Conservation (phyloP, 495 filamentous ascomycete species). For the Hypoxylon lenormandii region DNA sequence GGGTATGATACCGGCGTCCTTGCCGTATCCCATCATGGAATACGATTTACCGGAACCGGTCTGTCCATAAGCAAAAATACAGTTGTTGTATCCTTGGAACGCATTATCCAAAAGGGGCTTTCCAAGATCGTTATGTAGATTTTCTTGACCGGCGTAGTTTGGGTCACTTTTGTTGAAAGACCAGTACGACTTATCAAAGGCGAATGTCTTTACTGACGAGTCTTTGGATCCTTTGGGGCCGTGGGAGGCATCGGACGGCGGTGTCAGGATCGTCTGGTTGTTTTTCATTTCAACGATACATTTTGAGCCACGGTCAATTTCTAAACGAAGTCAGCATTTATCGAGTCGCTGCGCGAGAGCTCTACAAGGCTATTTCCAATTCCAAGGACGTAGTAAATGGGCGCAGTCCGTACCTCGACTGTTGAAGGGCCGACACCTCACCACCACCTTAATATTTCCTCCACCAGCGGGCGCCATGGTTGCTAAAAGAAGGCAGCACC, state of each 20-base stretch:
- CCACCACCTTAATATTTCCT: slow-evolving; percentile 99
- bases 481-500: slow-evolving; percentile 43
- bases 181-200: slow-evolving; percentile 98
- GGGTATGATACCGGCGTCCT: slow-evolving; percentile 97
- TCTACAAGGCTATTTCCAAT: slow-evolving; percentile 5
- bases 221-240: slow-evolving; percentile 77
- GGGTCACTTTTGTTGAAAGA: slow-evolving; percentile 86
- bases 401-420: slow-evolving; percentile 76
- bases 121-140: slow-evolving; percentile 88
- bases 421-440: slow-evolving; percentile 92
- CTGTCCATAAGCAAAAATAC: slow-evolving; percentile 99
- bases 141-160: slow-evolving; percentile 89
- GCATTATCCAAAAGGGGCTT: slow-evolving; percentile 95
- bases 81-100: slow-evolving; percentile 99
- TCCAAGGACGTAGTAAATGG: slow-evolving; percentile 5
- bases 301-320: slow-evolving; percentile 91
- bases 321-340: slow-evolving; percentile 59
- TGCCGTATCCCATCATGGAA: slow-evolving; percentile 99
- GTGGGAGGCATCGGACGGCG: slow-evolving; percentile 71
- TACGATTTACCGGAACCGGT: slow-evolving; percentile 99
- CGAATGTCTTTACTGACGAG: slow-evolving; percentile 82
- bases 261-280: slow-evolving; percentile 85
- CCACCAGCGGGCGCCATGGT: slow-evolving; percentile 80
- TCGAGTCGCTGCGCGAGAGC: slow-evolving; percentile 8
- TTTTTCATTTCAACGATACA: slow-evolving; percentile 98